Conservation (phyloP, 768 basidiomycete genomes). For the Suillus americanus region DNA sequence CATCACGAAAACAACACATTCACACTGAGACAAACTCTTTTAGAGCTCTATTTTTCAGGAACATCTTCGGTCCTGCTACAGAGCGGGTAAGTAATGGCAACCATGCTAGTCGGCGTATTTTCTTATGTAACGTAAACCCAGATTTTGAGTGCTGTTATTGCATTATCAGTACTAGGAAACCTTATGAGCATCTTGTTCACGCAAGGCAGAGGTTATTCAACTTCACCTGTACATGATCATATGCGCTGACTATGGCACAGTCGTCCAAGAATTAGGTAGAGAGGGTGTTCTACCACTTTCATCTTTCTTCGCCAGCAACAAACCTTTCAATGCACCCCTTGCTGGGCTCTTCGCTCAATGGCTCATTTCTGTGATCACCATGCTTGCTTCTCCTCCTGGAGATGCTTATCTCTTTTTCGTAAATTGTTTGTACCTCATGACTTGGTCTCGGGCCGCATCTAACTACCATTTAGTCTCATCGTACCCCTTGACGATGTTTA, state of each 20-base stretch:
- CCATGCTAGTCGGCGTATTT: neutral
- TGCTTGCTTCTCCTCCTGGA: conserved; percentile 61
- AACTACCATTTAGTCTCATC: conserved; percentile 44
- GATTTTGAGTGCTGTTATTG: conserved; percentile 61
- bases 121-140: conserved; percentile 20
- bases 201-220: conserved; percentile 56
- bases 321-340: conserved; percentile 68
- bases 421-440: conserved; percentile 44
- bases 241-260: conserved; percentile 32
- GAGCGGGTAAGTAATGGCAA: conserved; percentile 46
- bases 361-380: conserved; percentile 52
- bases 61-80: conserved; percentile 61
- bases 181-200: conserved; percentile 62
- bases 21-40: neutral
- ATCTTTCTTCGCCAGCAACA: conserved; percentile 66
- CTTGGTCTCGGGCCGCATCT: neutral
- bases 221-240: conserved; percentile 8
- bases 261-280: conserved; percentile 71
- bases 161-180: conserved; percentile 65
- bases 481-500: conserved; percentile 57
- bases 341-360: conserved; percentile 65
- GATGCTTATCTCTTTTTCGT: conserved; percentile 75
- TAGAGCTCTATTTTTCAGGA: conserved; percentile 73
- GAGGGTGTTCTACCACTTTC: conserved; percentile 71
- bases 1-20: neutral